Evolutionary conservation across 768 basidiomycete genomes (phyloP), one percentile per base, ranked within the genome.

Genomic region (Mycena floridula): DNA sequence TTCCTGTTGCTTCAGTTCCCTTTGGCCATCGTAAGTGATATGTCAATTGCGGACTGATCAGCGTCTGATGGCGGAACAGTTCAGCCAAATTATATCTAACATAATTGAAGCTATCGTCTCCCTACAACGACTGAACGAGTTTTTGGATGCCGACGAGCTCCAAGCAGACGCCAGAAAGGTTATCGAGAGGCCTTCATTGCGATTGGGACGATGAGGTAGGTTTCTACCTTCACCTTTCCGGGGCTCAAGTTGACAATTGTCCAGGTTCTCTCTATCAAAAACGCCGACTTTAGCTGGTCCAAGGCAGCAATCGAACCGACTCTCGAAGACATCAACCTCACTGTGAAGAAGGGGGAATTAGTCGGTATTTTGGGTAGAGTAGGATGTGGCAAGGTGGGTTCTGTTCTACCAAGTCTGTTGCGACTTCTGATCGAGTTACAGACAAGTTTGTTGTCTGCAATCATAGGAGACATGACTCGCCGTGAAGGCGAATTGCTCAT

Each of bases 1-100:
- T 94, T 92, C 67, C 83, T 89, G 79, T 69, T 95, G 0, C 67
- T 95, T 24, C 81, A 85, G 46, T 93, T 93, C 64, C 91, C 91
- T 1, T 68, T 94, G 20, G 85, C 78, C 2, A 87, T 90, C 86
- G 85, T 85, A 58, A 28, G 69, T 58, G 5, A 18, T n/a, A n/a
- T n/a, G n/a, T n/a, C n/a, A n/a, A n/a, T 28, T 32, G 28, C 15
- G n/a, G n/a, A n/a, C n/a, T n/a, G n/a, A n/a, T n/a, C n/a, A n/a
- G n/a, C n/a, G n/a, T n/a, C 40, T 15, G 18, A n/a, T 30, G 13
- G 8, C 11, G 22, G 5, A 2, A 18, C 16, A 86, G 85, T 79
- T 85, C 53, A 72, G 76, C 48, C 76, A 79, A 63, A 80, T 90
- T 8, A 85, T 79, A 0, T 81, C 84, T 21, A 88, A 85, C 58